Percentiles rank a stretch among this genome's conserved stretches.
Evolutionary conservation across 2,329 filamentous ascomycete species (phyloP).

Genomic region (Xylariaceae sp.): DNA sequence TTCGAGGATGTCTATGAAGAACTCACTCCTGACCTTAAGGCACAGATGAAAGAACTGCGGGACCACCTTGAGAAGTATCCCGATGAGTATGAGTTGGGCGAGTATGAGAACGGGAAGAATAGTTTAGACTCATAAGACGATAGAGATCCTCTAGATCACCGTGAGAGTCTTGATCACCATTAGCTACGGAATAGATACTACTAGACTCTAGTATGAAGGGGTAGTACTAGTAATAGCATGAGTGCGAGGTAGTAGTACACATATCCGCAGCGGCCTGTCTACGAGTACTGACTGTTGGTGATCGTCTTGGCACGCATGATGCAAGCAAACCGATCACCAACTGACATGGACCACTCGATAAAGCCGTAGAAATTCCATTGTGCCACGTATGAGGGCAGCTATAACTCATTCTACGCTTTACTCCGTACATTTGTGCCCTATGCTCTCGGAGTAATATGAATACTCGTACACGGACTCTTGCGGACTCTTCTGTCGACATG

Average conservation of each 20-base stretch:
- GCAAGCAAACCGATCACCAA: slow-evolving; percentile 7
- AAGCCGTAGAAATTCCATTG: slow-evolving; percentile 6
- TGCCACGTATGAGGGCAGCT: slow-evolving; percentile 17
- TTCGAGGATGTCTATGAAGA: slow-evolving; percentile 91
- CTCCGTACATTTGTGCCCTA: neutral
- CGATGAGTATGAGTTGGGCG: slow-evolving; percentile 79
- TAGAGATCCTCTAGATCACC: neutral
- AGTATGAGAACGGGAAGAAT: slow-evolving; percentile 68
- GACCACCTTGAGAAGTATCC: slow-evolving; percentile 81
- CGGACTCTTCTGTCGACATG: no score
- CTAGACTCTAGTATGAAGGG: no score
- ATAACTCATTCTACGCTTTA: neutral
- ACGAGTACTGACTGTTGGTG: slow-evolving; percentile 5
- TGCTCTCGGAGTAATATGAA: no score
- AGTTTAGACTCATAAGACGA: slow-evolving; percentile 43
- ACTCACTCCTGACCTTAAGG: slow-evolving; percentile 69
- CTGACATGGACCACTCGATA: slow-evolving; percentile 3
- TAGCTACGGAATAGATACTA: no score
- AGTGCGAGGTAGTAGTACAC: no score
- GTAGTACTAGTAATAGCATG: no score
- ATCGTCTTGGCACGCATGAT: slow-evolving; percentile 14
- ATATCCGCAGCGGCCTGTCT: no score
- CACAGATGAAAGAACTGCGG: slow-evolving; percentile 70
- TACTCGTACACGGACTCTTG: no score
- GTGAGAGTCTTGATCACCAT: no score